Base-by-base conservation (phyloP, 1,284 basidiomycete species). In the Cystobasidium sp. region DNA sequence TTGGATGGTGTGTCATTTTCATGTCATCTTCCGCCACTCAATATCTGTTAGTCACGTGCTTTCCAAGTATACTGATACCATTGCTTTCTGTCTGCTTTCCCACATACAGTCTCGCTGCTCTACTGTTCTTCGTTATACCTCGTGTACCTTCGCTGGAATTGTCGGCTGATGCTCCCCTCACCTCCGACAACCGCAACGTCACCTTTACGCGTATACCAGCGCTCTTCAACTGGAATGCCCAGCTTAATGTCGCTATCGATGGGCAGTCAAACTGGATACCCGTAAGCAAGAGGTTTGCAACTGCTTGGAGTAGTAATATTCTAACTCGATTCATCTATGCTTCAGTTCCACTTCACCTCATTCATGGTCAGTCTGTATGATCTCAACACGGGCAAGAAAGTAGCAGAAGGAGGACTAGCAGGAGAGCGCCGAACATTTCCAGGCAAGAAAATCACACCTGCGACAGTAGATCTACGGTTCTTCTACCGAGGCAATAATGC, bases 71-170 rank as follows among this genome's bases (percentile, higher is more conserved):
- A 52, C 41, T 37, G 61, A 20, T 43, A 6, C 10, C 10, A 18
- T 22, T 41, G 9, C 46, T 10, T 9, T 39, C 20, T 7, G 51
- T 20, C 52, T 41, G 1, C n/a, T 56, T 41, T 51, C 18, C 8
- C 52, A 4, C 14, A 37, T 43, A 5, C 68, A 78, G 77, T 9
- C 53, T 77, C 10, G 77, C 66, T 3, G 63, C 76, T 1, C 55
- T 75, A 9, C 53, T 76, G 2, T 79, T 74, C 74, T 79, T 79
- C 31, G 47, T 79, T 0, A 65, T 78, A 10, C 78, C 78, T 6
- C 62, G 78, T 18, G 76, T 74, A 20, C 59, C 75, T 39, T 24
- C 49, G 9, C 53, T 74, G 6, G 46, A 58, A 24, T 69, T 75
- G 12, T 51, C 65, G 8, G 61, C 66, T 3, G 52, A 62, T 8